A percentile compares a stretch with the other conserved stretches of the same genome.
Evolutionary conservation across 2,329 filamentous ascomycete genomes (phyloP).

Genomic region (Fusarium metavorans): DNA sequence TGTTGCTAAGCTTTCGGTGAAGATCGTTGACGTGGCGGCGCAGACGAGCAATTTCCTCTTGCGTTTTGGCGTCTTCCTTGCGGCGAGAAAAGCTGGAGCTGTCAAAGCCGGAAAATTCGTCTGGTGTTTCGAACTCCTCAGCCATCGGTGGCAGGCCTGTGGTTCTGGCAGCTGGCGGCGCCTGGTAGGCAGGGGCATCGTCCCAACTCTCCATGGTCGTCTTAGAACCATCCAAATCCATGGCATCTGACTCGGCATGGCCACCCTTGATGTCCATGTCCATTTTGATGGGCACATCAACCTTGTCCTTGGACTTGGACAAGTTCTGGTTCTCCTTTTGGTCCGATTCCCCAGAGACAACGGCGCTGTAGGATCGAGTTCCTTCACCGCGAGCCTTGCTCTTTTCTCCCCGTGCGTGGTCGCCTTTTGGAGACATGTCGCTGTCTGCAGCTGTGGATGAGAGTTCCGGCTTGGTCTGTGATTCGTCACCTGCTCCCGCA

Average conservation of each 20-base stretch:
- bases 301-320: conserved; percentile 13
- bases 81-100: conserved; percentile 17
- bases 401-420: conserved; percentile 14
- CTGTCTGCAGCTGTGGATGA: not conserved
- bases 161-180: conserved; percentile 2
- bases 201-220: not conserved
- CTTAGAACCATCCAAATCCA: conserved; percentile 23
- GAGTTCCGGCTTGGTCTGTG: not conserved
- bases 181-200: conserved; percentile 25
- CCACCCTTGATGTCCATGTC: conserved; percentile 1
- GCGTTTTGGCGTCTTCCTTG: conserved; percentile 16
- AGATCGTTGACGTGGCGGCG: conserved; percentile 39
- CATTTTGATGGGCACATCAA: conserved; percentile 5
- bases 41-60: conserved; percentile 31
- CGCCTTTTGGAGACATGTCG: conserved; percentile 28
- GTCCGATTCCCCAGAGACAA: conserved; percentile 15
- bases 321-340: conserved; percentile 11
- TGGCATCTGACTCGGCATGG: conserved; percentile 6
- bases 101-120: conserved; percentile 31
- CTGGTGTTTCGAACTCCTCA: conserved; percentile 34
- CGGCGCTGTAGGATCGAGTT: conserved; percentile 28
- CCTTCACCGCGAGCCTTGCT: conserved; percentile 26
- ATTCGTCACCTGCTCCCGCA: not conserved
- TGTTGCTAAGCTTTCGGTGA: conserved; percentile 24
- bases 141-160: conserved; percentile 13